Base-by-base conservation (phyloP, 2,329 filamentous ascomycete genomes). In the Graphiopsis chlorocephala region DNA sequence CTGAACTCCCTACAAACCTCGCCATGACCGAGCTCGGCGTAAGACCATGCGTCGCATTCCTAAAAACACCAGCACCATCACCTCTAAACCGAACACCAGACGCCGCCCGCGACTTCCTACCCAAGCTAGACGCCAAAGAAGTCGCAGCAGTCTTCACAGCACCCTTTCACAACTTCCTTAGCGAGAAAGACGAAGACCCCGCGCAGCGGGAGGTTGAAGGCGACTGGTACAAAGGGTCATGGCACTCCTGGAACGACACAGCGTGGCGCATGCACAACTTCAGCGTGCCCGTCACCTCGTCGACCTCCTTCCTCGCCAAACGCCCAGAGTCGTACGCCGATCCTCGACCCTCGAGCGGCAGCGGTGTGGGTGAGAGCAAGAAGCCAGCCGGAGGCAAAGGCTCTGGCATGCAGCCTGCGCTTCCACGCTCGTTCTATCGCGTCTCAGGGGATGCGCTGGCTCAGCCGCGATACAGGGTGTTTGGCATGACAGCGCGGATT, bases 91-190 rank as follows among this genome's bases (percentile, higher is more conserved):
- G 85, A 93, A 78, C 92, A 92, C 66, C 74, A 0, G 74, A 77
- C 62, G 73, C 71, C 0, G 70, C 72, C 8, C 91, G 71, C 31
- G 75, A 77, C 50, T 67, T 77, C 12, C 64, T 77, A 11, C 93
- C 94, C 0, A 85, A 87, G 45, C 83, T 97, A 12, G 92, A 97
- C 78, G 91, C 93, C 1, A 89, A 91, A 69, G 94, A 98, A 78
- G 94, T 98, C 1, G 93, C 93, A 1, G 93, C 93, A 52, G 92
- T 98, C 35, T 98, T 98, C 79, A 94, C 91, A 5, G 93, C 91
- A 5, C 90, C 92, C 0, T 92, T 98, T 71, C 87, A 89, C 75
- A 91, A 93, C 75, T 97, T 98, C 76, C 80, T 98, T 61, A 82
- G 80, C 55, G 76, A 80, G 33, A 76, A 78, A 59, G 89, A 91